Conservation (phyloP, 176 grass and related monocot species). For the Bromus sterilis region DNA sequence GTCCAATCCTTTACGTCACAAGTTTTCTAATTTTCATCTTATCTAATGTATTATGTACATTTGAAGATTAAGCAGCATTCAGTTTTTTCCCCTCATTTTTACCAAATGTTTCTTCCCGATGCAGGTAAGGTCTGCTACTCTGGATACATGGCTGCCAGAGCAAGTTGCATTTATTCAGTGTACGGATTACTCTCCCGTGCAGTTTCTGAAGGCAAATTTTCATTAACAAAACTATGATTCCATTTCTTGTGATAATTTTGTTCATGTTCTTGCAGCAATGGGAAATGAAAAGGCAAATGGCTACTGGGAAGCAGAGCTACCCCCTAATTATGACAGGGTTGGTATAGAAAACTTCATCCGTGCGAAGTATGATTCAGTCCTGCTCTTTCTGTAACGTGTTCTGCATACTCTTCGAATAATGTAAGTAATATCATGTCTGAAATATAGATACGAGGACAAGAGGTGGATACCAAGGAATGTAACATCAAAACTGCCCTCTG, state of each 20-base stretch:
- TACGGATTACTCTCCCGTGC: constrained; percentile 28
- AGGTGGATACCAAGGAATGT: constrained; percentile 86
- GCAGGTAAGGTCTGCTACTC: constrained; percentile 91
- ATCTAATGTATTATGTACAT: neutral
- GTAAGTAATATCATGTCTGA: constrained; percentile 5
- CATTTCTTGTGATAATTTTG: constrained; percentile 3
- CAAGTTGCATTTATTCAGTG: constrained; percentile 99
- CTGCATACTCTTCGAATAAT: neutral
- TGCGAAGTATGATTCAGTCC: constrained; percentile 61
- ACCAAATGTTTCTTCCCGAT: neutral
- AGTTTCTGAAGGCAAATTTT: neutral
- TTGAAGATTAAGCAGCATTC: neutral
- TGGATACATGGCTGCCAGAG: constrained; percentile 98
- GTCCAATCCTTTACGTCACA: neutral
- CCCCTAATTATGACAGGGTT: constrained; percentile 88
- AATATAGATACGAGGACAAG: constrained; percentile 94
- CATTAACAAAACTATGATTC: neutral
- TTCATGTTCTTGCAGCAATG: constrained; percentile 64
- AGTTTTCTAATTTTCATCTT: neutral
- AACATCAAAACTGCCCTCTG: constrained; percentile 29
- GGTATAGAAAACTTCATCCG: constrained; percentile 99
- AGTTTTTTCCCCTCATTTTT: neutral
- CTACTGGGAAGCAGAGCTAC: constrained; percentile 98
- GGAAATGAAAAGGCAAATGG: constrained; percentile 92
- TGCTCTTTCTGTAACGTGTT: constrained; percentile 15